phyloP scores from a whole-genome alignment of 805 yeast genomes.

The Nakazawaea holstii region DNA sequence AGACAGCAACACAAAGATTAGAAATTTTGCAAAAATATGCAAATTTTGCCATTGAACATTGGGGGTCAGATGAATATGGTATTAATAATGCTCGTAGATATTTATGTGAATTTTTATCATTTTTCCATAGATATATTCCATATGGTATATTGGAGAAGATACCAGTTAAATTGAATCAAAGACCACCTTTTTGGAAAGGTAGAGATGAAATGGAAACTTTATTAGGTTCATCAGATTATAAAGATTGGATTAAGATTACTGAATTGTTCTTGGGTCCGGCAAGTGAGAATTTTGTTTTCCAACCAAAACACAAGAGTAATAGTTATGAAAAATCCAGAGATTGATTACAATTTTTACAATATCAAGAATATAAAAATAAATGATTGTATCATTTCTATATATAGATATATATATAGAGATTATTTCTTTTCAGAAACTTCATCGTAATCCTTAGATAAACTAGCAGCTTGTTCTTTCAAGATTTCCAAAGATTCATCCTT shows the following conservation, averaged over 20 bases:
- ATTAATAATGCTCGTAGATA: slow-evolving; percentile 81
- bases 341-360: not conserved
- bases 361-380: not conserved
- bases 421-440: slow-evolving; percentile 5
- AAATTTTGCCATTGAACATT: slow-evolving; percentile 82
- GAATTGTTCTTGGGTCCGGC: slow-evolving; percentile 94
- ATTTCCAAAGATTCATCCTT: slow-evolving; percentile 62
- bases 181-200: slow-evolving; percentile 93
- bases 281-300: slow-evolving; percentile 66
- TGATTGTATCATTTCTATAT: not conserved
- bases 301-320: slow-evolving; percentile 94
- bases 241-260: slow-evolving; percentile 93
- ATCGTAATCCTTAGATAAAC: slow-evolving; percentile 62
- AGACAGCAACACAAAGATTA: slow-evolving; percentile 83
- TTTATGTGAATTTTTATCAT: slow-evolving; percentile 90
- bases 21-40: slow-evolving; percentile 68
- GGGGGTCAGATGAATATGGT: slow-evolving; percentile 98
- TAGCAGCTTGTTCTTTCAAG: slow-evolving; percentile 68
- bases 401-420: not conserved
- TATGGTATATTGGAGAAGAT: slow-evolving; percentile 84
- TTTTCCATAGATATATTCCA: slow-evolving; percentile 92
- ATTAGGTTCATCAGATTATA: slow-evolving; percentile 77
- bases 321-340: slow-evolving; percentile 40
- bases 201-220: slow-evolving; percentile 89
- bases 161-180: slow-evolving; percentile 86